Evolutionary conservation across 1,139 yeast species (phyloP), one percentile per base, ranked within the genome.

Genomic region (Hyphopichia wangnamkhiaoensis): DNA sequence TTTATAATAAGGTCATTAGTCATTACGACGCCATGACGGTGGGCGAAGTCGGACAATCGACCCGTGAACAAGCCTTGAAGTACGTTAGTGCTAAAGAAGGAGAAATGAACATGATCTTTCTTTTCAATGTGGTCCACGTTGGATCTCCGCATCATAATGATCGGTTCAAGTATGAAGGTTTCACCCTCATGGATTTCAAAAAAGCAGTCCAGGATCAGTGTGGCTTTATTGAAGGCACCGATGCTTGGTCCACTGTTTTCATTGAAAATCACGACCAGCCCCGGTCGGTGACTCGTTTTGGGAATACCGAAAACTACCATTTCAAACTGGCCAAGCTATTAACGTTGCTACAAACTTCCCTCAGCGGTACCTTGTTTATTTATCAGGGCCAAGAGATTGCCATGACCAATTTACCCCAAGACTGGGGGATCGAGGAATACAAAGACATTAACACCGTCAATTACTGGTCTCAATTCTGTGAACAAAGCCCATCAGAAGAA

Each of bases 341-440:
- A 45, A 66, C 80, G 4, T 49, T 74, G 41, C 59, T 79, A 50
- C 71, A 72, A 48, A 48, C 70, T 9, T 50, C 79, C 5, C 65
- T 76, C 48, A 72, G 80, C 20, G 84, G 84, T 37, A 79, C 84
- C 6, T 61, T 78, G 43, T 79, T 68, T 57, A 58, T 79, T 31
- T 79, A 79, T 55, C 83, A 79, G 54, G 84, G 84, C 39, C 84
- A 79, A 53, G 84, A 79, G 53, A 65, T 79, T 43, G 84, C 79
- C 34, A 76, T 74, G 77, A 68, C 71, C 36, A 79, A 79, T 49
- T 56, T 75, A 28, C 71, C 74, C 30, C 48, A 56, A 38, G 53
- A 58, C 24, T 75, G 82, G 82, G 63, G 68, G 16, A 61, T 78
- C 37, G 65, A 59, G 18, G 80, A 77, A 47, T 79, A 77, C 54